Percentiles rank a stretch among this genome's conserved stretches.
Evolutionary conservation across 2,329 filamentous ascomycete genomes (phyloP).

Genomic region (Pseudogymnoascus sp.): DNA sequence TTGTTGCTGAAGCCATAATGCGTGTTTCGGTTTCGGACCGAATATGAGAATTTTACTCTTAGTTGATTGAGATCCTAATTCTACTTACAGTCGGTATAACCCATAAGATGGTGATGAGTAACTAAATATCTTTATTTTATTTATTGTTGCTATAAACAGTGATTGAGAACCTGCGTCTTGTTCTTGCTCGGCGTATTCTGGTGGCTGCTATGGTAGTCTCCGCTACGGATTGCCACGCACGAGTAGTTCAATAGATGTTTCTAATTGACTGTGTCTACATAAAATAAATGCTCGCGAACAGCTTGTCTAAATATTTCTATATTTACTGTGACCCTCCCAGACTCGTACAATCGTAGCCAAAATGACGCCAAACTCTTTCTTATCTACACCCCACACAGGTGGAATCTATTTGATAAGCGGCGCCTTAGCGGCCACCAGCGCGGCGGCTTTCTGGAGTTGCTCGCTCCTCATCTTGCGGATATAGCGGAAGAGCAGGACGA

Average conservation of each 20-base stretch:
- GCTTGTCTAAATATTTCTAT: constrained; percentile 8
- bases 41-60: not conserved
- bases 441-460: constrained; percentile 62
- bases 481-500: constrained; percentile 80
- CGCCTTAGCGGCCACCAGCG: constrained; percentile 56
- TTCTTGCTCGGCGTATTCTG: not conserved
- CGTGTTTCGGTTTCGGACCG: not conserved
- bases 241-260: not conserved
- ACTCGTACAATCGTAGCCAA: constrained; percentile 11
- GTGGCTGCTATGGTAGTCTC: not conserved
- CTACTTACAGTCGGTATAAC: not conserved
- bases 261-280: not conserved
- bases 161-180: not conserved
- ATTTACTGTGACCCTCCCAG: constrained; percentile 9
- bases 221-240: not conserved
- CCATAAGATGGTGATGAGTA: not conserved
- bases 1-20: too few species aligned
- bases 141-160: not conserved
- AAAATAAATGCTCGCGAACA: constrained; percentile 1
- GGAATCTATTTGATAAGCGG: constrained; percentile 28
- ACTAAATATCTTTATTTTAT: not conserved
- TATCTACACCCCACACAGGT: constrained; percentile 3
- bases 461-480: constrained; percentile 63
- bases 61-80: not conserved
- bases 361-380: constrained; percentile 8